Evolutionary conservation across 257 asterid species (phyloP), one percentile per base, ranked within the genome.

Genomic region (Fraxinus pennsylvanica): DNA sequence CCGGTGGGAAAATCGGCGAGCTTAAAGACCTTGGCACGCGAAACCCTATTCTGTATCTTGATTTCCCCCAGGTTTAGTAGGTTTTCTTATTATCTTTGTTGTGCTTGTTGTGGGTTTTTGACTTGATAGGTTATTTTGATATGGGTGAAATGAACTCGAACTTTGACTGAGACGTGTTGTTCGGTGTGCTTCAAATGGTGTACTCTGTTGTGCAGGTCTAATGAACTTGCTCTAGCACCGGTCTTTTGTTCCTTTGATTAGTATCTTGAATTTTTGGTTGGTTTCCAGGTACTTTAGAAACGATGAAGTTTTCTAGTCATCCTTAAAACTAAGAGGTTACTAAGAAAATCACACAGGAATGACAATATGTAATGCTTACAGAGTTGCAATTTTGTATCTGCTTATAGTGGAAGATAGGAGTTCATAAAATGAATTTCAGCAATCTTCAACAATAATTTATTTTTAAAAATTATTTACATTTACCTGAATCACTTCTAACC

Each of bases 1-100:
- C 96, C 8, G 96, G 97, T 10, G 98, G 97, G 2, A 94, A 91
- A 80, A 87, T 93, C 19, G 97, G 97, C 70, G 96, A 91, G 63
- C 94, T 93, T 77, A 91, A 85, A 78, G 93, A 94, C 82, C 94
- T 92, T 38, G 98, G 90, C 79, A 91, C 97, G 54, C 92, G 92
- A 85, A 92, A 94, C 81, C 98, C 98, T 54, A 81, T 92, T 68
- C 92, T 94, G 22, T 94, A 92, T 91, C 96, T 94, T 47, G 93
- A 94, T 38, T 94, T 92, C 59, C 97, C 97, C 8, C 97, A 87
- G 98, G 98, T 90, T 79, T 63, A 76, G 43, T 30, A 0, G 66
- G n/a, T 14, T n/a, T 57, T 57, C 25, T n/a, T 57, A 57, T 19
- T n/a, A 57, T 54, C 10, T 19, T 57, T 6, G 29, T 57, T 3